Percentiles rank a stretch among this genome's conserved stretches.
Conservation (phyloP, 805 yeast genomes). For the Candida methanosorbosa region DNA sequence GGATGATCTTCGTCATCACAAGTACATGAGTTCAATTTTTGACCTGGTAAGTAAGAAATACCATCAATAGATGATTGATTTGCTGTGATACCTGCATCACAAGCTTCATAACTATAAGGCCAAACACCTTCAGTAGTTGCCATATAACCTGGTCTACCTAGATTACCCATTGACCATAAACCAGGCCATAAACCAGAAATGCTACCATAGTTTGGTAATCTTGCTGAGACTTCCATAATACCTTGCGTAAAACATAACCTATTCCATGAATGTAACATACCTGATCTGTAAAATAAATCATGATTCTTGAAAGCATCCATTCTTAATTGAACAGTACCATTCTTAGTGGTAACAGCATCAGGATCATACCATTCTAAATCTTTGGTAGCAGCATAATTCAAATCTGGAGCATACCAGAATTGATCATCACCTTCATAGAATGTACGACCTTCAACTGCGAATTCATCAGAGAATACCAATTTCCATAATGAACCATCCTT, state of each 20-base stretch:
- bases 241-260: slow-evolving; percentile 77
- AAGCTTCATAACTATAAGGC: slow-evolving; percentile 74
- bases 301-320: slow-evolving; percentile 73
- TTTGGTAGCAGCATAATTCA: slow-evolving; percentile 69
- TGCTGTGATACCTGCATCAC: slow-evolving; percentile 85
- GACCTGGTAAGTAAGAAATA: slow-evolving; percentile 70
- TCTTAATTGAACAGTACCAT: slow-evolving; percentile 54
- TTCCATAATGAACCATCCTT: slow-evolving; percentile 52
- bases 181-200: slow-evolving; percentile 85
- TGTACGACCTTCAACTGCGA: slow-evolving; percentile 71
- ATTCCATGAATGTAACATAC: slow-evolving; percentile 87
- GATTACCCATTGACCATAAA: slow-evolving; percentile 78
- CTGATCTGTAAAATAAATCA: slow-evolving; percentile 66
- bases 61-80: slow-evolving; percentile 81
- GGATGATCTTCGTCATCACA: slow-evolving; percentile 76
- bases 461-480: slow-evolving; percentile 76
- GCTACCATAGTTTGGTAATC: slow-evolving; percentile 63
- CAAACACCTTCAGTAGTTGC: slow-evolving; percentile 80
- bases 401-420: slow-evolving; percentile 68
- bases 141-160: slow-evolving; percentile 75
- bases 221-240: slow-evolving; percentile 56
- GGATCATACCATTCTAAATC: slow-evolving; percentile 89
- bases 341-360: slow-evolving; percentile 61
- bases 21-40: slow-evolving; percentile 59
- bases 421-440: slow-evolving; percentile 79